Percentiles rank a stretch among this genome's conserved stretches.
Evolutionary conservation across 2,329 filamentous ascomycete genomes (phyloP).

Genomic region (Bipolaris cookei): DNA sequence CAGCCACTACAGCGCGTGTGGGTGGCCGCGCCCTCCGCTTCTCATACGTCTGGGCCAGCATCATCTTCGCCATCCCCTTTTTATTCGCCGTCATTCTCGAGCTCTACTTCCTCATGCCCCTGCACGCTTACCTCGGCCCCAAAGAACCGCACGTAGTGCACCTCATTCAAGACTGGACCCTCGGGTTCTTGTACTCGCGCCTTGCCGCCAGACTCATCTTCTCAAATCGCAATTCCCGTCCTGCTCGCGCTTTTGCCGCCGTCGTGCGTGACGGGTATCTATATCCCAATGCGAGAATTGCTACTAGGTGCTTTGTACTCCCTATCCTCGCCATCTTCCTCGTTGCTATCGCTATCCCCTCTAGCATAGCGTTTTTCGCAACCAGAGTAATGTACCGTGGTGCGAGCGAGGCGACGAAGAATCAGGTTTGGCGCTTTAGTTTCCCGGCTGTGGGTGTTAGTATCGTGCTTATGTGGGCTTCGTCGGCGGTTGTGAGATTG

Average conservation of each 20-base stretch:
- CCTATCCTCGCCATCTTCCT: conserved; percentile 70
- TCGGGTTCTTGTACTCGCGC: conserved; percentile 89
- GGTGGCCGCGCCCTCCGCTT: conserved; percentile 58
- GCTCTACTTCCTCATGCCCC: conserved; percentile 84
- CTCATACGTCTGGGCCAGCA: conserved; percentile 75
- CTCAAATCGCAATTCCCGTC: conserved; percentile 71
- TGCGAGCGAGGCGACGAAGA: conserved; percentile 58
- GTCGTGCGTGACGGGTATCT: conserved; percentile 75
- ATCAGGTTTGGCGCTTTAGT: conserved; percentile 67
- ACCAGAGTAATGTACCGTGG: conserved; percentile 51
- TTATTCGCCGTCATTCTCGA: conserved; percentile 81
- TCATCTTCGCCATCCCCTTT: conserved; percentile 80
- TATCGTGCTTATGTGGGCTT: conserved; percentile 56
- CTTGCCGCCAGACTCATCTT: conserved; percentile 74
- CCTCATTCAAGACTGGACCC: conserved; percentile 90
- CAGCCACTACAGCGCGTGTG: conserved; percentile 35
- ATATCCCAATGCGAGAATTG: conserved; percentile 76
- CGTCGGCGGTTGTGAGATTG: conserved; percentile 60
- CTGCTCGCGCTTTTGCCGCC: conserved; percentile 75
- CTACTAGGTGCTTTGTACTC: conserved; percentile 86
- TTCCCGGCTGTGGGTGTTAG: conserved; percentile 70
- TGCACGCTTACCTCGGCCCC: conserved; percentile 73
- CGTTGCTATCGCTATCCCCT: conserved; percentile 69
- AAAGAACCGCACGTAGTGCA: conserved; percentile 73
- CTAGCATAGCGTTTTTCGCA: conserved; percentile 62